Percentiles rank a stretch among this genome's conserved stretches.
phyloP scores from a whole-genome alignment of 345 rosid genomes.

The Aquilaria yunnanensis region DNA sequence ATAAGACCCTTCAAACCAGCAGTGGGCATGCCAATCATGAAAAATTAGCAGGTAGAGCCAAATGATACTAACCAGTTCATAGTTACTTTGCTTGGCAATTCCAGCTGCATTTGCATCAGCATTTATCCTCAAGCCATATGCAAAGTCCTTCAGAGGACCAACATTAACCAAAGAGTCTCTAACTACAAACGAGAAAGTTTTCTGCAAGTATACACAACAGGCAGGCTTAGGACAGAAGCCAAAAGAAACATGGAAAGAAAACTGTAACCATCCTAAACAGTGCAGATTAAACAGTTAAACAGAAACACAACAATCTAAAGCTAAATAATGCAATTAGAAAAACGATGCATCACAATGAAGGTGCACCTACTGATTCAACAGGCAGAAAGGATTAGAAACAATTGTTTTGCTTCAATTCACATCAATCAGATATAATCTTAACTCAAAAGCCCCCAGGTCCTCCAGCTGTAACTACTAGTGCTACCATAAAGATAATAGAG shows the following conservation, averaged over 20 bases:
- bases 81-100: constrained; percentile 94
- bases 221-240: constrained; percentile 14
- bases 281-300: neutral
- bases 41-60: neutral
- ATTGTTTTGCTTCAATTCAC: neutral
- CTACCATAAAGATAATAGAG: too few species aligned
- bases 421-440: too few species aligned
- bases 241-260: constrained; percentile 11
- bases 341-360: neutral
- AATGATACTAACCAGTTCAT: constrained; percentile 74
- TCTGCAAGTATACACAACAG: constrained; percentile 48
- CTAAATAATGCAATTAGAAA: neutral
- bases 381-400: neutral
- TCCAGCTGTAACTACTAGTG: too few species aligned
- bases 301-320: neutral
- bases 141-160: constrained; percentile 96
- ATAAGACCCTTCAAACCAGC: neutral
- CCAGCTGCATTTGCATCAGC: constrained; percentile 94
- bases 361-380: neutral
- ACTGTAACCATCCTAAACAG: constrained; percentile 11
- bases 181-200: constrained; percentile 84
- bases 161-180: constrained; percentile 88
- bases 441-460: too few species aligned
- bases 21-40: neutral
- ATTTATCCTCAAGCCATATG: constrained; percentile 82